A percentile compares a stretch with the other conserved stretches of the same genome.
phyloP scores from a whole-genome alignment of 1,284 basidiomycete species.

The Papiliotrema nemorosa region DNA sequence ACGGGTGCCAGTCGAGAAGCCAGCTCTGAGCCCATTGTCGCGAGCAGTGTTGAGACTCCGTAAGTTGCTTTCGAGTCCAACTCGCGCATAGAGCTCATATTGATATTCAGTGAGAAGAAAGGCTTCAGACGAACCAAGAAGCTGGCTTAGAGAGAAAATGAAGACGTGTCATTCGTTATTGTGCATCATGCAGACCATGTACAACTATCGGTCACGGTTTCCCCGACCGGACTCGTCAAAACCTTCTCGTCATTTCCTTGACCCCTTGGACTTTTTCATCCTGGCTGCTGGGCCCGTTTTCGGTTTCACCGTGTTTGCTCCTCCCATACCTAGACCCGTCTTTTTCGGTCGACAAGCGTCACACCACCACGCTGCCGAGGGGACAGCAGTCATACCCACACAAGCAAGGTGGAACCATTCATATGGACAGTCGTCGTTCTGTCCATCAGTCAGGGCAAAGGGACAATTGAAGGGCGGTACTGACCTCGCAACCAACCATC shows the following conservation, averaged over 20 bases:
- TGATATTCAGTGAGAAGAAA: conserved; percentile 23
- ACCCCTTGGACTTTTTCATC: conserved; percentile 1
- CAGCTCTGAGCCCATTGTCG: conserved; percentile 1
- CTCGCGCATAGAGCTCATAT: background rate
- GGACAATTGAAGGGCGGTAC: conserved; percentile 3
- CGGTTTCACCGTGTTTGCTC: conserved; percentile 4
- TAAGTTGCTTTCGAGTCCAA: conserved; percentile 5
- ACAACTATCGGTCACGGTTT: background rate
- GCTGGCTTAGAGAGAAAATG: conserved; percentile 18
- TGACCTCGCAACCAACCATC: conserved; percentile 49
- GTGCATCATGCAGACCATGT: background rate
- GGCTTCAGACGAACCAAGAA: conserved; percentile 37
- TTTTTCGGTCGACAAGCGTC: conserved; percentile 37
- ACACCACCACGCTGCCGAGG: conserved; percentile 43
- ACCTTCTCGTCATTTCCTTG: background rate
- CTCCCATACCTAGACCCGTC: conserved; percentile 9
- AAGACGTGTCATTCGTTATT: no score
- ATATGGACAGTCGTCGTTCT: conserved; percentile 53
- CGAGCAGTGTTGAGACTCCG: conserved; percentile 16
- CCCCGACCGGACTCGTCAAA: no score
- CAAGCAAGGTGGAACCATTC: conserved; percentile 52
- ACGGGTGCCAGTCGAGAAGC: conserved; percentile 9
- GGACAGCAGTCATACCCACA: conserved; percentile 32
- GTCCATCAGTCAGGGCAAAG: conserved; percentile 10
- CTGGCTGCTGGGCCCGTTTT: background rate